These are phyloP conservation scores for Aspergillus puulaauensis DNA, from an alignment of 2,329 filamentous ascomycete genomes.

Conservation along the genomic window DNA sequence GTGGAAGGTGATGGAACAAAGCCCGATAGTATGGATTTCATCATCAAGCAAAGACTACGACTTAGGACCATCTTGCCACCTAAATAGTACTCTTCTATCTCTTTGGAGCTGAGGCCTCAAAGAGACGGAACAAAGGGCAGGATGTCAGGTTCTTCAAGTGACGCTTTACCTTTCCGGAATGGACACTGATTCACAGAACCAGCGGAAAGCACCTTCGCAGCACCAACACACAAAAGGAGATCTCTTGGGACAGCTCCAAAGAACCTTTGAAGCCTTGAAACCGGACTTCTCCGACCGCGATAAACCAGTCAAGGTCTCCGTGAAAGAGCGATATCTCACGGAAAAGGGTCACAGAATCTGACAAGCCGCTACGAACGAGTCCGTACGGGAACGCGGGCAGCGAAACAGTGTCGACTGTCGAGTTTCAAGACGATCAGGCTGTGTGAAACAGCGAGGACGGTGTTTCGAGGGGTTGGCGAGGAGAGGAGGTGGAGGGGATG, in stretches of 20 bases:
- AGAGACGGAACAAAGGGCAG: constrained; percentile 10
- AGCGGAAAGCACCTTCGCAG: constrained; percentile 22
- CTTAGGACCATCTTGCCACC: constrained; percentile 14
- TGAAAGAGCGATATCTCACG: constrained; percentile 32
- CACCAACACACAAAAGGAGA: constrained; percentile 2
- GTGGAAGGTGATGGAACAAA: constrained; percentile 11
- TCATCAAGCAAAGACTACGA: constrained; percentile 12
- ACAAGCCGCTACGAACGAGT: constrained; percentile 25
- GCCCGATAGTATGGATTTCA: constrained; percentile 6
- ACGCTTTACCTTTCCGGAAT: constrained; percentile 38
- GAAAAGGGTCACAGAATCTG: constrained; percentile 34
- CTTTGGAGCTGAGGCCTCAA: constrained; percentile 9
- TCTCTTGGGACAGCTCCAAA: constrained; percentile 15
- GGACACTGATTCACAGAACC: constrained; percentile 18
- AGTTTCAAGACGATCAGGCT: constrained; percentile 31
- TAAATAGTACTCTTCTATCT: constrained; percentile 10
- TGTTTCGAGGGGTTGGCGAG: constrained; percentile 9
- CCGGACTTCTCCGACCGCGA: constrained; percentile 36
- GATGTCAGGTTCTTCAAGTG: constrained; percentile 22
- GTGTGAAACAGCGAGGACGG: constrained; percentile 12
- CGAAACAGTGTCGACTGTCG: constrained; percentile 25
- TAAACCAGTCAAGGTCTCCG: constrained; percentile 44
- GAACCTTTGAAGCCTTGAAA: constrained; percentile 28
- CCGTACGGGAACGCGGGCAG: constrained; percentile 15
- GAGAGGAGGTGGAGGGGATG: constrained; percentile 12